A percentile compares a stretch with the other conserved stretches of the same genome.
phyloP scores from a whole-genome alignment of 495 filamentous ascomycete species.

The Penicillium argentinense region DNA sequence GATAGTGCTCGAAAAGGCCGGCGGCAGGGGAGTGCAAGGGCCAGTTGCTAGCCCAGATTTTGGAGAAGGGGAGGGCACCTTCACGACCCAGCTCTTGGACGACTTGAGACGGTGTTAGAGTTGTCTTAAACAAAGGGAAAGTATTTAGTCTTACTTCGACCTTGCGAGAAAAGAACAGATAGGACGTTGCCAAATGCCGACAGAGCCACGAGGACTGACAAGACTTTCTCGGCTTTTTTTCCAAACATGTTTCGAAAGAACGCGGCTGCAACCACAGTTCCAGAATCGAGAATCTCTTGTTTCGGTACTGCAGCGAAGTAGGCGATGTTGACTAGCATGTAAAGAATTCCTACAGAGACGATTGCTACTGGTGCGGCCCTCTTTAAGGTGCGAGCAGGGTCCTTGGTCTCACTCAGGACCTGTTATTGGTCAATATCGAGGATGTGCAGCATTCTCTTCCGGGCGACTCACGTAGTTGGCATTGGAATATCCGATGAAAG shows the following conservation, averaged over 20 bases:
- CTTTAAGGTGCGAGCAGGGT: conserved; percentile 62
- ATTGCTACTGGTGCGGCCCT: conserved; percentile 65
- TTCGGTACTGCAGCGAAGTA: conserved; percentile 70
- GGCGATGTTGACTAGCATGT: conserved; percentile 70
- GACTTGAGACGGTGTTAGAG: conserved; percentile 25
- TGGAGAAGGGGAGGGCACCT: conserved; percentile 60
- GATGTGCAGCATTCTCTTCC: neutral
- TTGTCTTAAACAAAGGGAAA: neutral
- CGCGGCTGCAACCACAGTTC: conserved; percentile 59
- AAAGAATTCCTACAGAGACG: conserved; percentile 58
- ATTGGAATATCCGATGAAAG: conserved; percentile 65
- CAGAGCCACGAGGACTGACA: conserved; percentile 71
- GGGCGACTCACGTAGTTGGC: conserved; percentile 49
- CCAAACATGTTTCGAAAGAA: conserved; percentile 72
- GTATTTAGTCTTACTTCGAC: conserved; percentile 53
- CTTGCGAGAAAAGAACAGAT: conserved; percentile 68
- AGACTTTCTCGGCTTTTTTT: conserved; percentile 52
- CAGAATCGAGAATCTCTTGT: conserved; percentile 58
- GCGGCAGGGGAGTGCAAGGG: conserved; percentile 62
- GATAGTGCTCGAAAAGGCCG: conserved; percentile 62
- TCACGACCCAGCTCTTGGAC: conserved; percentile 67
- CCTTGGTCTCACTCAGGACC: conserved; percentile 60
- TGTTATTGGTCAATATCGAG: conserved; percentile 23
- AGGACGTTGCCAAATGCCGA: conserved; percentile 72
- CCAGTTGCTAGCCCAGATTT: conserved; percentile 63